Evolutionary conservation across 495 filamentous ascomycete genomes (phyloP).

Genomic region (Penicillium mononematosum): DNA sequence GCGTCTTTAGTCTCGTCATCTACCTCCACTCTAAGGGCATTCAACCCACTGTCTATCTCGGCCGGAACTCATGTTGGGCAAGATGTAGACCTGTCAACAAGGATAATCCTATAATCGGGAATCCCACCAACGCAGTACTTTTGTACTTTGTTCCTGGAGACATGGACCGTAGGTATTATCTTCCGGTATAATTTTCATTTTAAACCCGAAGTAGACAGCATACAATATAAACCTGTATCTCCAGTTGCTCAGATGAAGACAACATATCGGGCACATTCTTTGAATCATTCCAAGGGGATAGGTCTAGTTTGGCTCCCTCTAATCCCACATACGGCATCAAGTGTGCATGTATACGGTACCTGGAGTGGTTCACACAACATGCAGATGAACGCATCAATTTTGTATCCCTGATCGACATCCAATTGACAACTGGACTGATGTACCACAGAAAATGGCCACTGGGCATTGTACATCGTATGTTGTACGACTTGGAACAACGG

Average conservation of each 20-base stretch:
- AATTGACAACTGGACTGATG: constrained; percentile 1
- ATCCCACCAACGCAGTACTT: neutral
- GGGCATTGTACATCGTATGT: neutral
- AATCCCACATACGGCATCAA: neutral
- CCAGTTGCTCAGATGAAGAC: neutral
- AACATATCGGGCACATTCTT: neutral
- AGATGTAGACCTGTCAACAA: too few species aligned
- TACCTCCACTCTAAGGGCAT: neutral
- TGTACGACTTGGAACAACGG: constrained; percentile 1
- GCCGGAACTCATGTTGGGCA: neutral
- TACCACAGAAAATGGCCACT: neutral
- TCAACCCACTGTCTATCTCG: neutral
- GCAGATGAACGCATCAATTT: neutral
- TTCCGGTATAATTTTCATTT: neutral
- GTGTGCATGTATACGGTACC: constrained; percentile 1
- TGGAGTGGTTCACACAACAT: constrained; percentile 1
- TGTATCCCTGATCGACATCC: constrained; percentile 7
- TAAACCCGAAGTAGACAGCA: neutral
- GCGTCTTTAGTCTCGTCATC: neutral
- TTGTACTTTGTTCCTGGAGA: neutral
- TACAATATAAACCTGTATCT: neutral
- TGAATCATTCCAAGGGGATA: neutral
- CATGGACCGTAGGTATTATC: neutral
- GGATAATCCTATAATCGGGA: too few species aligned
- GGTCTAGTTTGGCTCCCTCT: neutral